Evolutionary conservation across 2,329 filamentous ascomycete genomes (phyloP).

Genomic region (Aspergillus ibericus): DNA sequence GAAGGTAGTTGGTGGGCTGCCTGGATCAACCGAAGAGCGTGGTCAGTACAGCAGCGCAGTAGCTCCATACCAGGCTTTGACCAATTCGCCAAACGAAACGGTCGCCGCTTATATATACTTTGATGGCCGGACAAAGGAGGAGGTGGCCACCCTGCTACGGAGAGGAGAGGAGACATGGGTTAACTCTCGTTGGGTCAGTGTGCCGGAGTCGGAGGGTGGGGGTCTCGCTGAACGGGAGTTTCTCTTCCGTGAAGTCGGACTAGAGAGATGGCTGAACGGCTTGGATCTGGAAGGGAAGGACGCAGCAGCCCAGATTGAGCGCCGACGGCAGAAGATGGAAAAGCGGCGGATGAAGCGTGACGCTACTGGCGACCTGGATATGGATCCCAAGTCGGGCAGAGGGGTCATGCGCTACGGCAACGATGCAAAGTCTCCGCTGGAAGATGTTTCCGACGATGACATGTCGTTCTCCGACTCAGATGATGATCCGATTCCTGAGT

Average conservation of each 20-base stretch:
- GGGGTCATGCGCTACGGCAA: slow-evolving; percentile 77
- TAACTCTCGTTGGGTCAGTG: slow-evolving; percentile 95
- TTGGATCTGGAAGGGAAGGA: slow-evolving; percentile 93
- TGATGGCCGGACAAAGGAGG: slow-evolving; percentile 90
- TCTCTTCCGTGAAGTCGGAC: slow-evolving; percentile 90
- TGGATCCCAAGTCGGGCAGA: slow-evolving; percentile 35
- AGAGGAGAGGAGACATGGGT: slow-evolving; percentile 99
- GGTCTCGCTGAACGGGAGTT: slow-evolving; percentile 96
- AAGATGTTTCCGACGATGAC: slow-evolving; percentile 71
- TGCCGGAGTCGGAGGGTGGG: slow-evolving; percentile 86
- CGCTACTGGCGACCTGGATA: slow-evolving; percentile 52
- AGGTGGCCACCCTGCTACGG: slow-evolving; percentile 88
- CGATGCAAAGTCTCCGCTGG: slow-evolving; percentile 71
- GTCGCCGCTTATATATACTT: slow-evolving; percentile 99
- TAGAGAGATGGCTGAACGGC: slow-evolving; percentile 95
- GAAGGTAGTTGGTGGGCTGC: slow-evolving; percentile 73
- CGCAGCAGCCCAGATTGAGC: slow-evolving; percentile 74
- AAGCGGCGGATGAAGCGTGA: slow-evolving; percentile 79
- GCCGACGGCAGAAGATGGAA: slow-evolving; percentile 68
- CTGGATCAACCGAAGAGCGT: slow-evolving; percentile 53
- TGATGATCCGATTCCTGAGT: slow-evolving; percentile 84
- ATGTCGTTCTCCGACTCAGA: slow-evolving; percentile 69
- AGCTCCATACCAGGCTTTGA: slow-evolving; percentile 86
- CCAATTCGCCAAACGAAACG: slow-evolving; percentile 90
- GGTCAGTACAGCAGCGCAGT: slow-evolving; percentile 60